Conservation (phyloP, 2,329 filamentous ascomycete genomes). For the Plenodomus lindquistii region DNA sequence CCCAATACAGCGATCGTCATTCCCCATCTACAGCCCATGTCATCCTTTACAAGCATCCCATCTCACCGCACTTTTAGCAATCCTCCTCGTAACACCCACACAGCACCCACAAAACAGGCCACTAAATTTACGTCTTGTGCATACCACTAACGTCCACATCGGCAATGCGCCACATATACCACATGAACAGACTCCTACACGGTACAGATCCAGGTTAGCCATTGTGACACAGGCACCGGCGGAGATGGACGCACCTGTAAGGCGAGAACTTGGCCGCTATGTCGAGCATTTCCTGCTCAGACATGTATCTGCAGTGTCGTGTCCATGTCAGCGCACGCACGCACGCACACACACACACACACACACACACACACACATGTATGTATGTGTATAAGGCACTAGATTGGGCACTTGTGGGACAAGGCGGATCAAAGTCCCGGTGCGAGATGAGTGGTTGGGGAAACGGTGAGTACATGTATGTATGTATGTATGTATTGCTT, state of each 20-base stretch:
- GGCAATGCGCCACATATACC: slow-evolving; percentile 94
- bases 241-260: slow-evolving; percentile 62
- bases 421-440: too few species aligned
- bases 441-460: neutral
- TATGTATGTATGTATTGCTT: neutral
- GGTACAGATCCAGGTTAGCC: neutral
- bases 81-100: neutral
- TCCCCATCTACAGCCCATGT: too few species aligned
- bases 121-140: slow-evolving; percentile 15
- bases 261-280: slow-evolving; percentile 79
- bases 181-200: slow-evolving; percentile 85
- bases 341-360: too few species aligned
- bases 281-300: slow-evolving; percentile 87
- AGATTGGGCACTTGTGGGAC: neutral
- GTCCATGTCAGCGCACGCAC: too few species aligned
- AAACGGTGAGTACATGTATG: neutral
- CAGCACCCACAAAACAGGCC: too few species aligned
- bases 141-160: slow-evolving; percentile 71
- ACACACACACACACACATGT: too few species aligned
- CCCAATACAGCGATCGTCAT: too few species aligned
- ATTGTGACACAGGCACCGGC: slow-evolving; percentile 4
- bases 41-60: neutral
- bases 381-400: too few species aligned
- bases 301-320: slow-evolving; percentile 75
- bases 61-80: neutral